Evolutionary conservation across 441 rosid genomes (phyloP).

Genomic region (Manihot esculenta): DNA sequence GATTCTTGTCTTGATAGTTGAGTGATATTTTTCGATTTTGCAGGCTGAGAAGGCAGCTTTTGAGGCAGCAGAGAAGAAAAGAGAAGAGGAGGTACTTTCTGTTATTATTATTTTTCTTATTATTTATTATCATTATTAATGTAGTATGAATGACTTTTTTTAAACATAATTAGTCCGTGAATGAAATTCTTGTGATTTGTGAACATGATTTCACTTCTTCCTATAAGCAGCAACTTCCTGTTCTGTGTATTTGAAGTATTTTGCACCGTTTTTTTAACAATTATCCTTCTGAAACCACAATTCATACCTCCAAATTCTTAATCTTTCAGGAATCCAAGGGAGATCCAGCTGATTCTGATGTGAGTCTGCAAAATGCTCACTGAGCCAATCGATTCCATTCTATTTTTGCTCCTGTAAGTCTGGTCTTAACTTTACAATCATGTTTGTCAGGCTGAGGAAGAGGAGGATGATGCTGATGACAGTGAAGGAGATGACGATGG

Average conservation of each 20-base stretch:
- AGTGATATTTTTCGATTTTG: slow-evolving; percentile 20
- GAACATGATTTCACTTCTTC: too few relatives aligned
- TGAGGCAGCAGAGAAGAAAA: slow-evolving; percentile 83
- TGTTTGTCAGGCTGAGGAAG: slow-evolving; percentile 58
- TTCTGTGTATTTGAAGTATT: too few relatives aligned
- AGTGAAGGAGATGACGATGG: slow-evolving; percentile 46
- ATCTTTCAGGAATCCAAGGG: slow-evolving; percentile 66
- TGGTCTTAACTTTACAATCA: neutral
- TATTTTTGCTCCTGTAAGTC: neutral
- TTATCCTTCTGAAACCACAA: neutral
- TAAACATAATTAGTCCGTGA: too few relatives aligned
- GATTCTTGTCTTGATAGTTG: neutral
- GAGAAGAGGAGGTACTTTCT: slow-evolving; percentile 66
- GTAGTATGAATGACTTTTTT: neutral
- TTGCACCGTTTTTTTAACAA: neutral
- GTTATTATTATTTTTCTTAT: neutral
- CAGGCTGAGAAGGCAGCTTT: slow-evolving; percentile 95
- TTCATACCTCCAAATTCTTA: neutral
- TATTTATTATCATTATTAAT: neutral
- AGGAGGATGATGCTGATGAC: slow-evolving; percentile 38
- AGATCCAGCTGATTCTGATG: slow-evolving; percentile 62
- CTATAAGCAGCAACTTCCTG: too few relatives aligned
- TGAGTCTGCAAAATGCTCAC: slow-evolving; percentile 28
- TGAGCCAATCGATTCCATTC: neutral
- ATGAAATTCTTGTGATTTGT: neutral